Percentiles rank a stretch among this genome's conserved stretches.
Evolutionary conservation across 306 rosid genomes (phyloP).

Genomic region (Sechiopsis laciniata): DNA sequence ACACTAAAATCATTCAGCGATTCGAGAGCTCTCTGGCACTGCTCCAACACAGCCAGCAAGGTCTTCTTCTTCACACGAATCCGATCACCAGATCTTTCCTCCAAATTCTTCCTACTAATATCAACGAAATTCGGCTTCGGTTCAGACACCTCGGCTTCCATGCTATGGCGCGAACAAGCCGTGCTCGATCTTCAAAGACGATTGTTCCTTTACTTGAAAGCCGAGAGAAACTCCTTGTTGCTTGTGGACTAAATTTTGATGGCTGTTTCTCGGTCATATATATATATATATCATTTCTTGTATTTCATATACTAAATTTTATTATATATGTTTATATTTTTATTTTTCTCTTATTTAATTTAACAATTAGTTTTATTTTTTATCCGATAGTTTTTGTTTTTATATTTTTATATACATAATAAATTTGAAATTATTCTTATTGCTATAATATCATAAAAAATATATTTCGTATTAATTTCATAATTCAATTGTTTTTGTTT

Average conservation of each 20-base stretch:
- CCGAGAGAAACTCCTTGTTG: background rate
- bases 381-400: too few species aligned
- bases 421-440: too few species aligned
- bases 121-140: slow-evolving; percentile 32
- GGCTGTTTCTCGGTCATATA: too few species aligned
- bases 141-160: slow-evolving; percentile 47
- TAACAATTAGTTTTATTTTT: too few species aligned
- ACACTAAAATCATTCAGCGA: slow-evolving; percentile 35
- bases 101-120: too few species aligned
- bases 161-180: slow-evolving; percentile 13
- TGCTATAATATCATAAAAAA: too few species aligned
- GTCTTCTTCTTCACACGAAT: slow-evolving; percentile 71
- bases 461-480: too few species aligned
- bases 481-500: too few species aligned
- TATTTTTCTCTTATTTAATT: too few species aligned
- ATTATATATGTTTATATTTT: too few species aligned
- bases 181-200: background rate
- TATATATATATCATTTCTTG: too few species aligned
- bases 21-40: slow-evolving; percentile 83
- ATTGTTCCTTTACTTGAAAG: background rate
- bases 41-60: slow-evolving; percentile 62
- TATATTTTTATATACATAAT: too few species aligned
- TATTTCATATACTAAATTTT: background rate
- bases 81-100: slow-evolving; percentile 31
- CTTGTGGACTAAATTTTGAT: background rate